Percentiles rank a stretch among this genome's conserved stretches.
phyloP scores from a whole-genome alignment of 768 basidiomycete genomes.

The Podaxis carcinomalis region DNA sequence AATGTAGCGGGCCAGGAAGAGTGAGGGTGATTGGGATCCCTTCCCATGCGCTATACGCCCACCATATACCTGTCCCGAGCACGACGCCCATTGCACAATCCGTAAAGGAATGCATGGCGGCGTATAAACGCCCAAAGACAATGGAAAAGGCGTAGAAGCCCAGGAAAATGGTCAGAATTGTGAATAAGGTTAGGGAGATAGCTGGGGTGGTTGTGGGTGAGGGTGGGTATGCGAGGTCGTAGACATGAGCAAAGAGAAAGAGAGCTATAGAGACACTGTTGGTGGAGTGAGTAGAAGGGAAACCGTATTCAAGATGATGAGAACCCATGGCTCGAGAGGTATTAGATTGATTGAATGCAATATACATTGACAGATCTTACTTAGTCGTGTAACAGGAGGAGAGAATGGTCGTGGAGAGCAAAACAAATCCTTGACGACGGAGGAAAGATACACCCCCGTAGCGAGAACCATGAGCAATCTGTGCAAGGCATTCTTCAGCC shows the following conservation, averaged over 20 bases:
- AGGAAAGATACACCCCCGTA: slow-evolving; percentile 82
- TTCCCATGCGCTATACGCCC: slow-evolving; percentile 40
- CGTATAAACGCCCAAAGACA: slow-evolving; percentile 78
- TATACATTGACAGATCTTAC: slow-evolving; percentile 37
- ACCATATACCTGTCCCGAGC: slow-evolving; percentile 73
- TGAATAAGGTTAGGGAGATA: slow-evolving; percentile 45
- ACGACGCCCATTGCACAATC: slow-evolving; percentile 63
- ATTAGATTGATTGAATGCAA: slow-evolving; percentile 1
- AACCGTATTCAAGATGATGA: slow-evolving; percentile 90
- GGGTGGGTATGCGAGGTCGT: slow-evolving; percentile 41
- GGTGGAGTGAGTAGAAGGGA: slow-evolving; percentile 93
- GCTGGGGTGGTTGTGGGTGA: slow-evolving; percentile 18
- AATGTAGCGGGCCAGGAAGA: slow-evolving; percentile 23
- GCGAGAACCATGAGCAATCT: slow-evolving; percentile 71
- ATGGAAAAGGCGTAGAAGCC: slow-evolving; percentile 63
- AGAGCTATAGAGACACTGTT: slow-evolving; percentile 89
- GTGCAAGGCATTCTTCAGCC: not conserved
- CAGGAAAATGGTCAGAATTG: slow-evolving; percentile 38
- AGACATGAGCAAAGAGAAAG: slow-evolving; percentile 61
- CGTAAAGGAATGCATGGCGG: slow-evolving; percentile 84
- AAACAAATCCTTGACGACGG: slow-evolving; percentile 83
- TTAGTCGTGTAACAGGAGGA: slow-evolving; percentile 87
- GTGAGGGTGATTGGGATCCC: slow-evolving; percentile 31
- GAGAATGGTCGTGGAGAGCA: slow-evolving; percentile 89
- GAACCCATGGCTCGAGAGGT: slow-evolving; percentile 56